A percentile compares a stretch with the other conserved stretches of the same genome.
phyloP scores from a whole-genome alignment of 805 yeast genomes.

The Lipomyces lipofer region DNA sequence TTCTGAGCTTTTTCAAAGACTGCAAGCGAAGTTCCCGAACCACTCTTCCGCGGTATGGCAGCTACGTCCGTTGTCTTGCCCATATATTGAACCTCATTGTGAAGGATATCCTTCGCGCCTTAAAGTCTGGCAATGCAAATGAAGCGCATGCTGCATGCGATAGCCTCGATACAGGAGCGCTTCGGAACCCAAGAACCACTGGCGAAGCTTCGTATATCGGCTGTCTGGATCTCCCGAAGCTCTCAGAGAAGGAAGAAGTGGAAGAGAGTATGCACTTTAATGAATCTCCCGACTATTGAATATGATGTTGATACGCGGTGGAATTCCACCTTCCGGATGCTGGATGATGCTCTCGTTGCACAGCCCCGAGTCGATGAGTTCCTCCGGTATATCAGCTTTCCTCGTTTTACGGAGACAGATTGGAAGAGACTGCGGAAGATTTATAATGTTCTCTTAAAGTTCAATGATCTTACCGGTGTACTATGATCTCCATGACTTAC shows the following conservation, averaged over 20 bases:
- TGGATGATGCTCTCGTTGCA: constrained; percentile 19
- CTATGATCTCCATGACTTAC: not conserved
- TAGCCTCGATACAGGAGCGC: not conserved
- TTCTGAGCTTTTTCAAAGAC: not conserved
- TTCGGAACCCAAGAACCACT: not conserved
- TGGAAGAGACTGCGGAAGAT: not conserved
- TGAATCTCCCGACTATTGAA: not conserved
- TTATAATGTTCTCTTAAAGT: not conserved
- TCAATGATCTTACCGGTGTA: not conserved
- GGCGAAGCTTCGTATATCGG: not conserved
- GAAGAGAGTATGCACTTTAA: not conserved
- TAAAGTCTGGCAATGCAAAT: not conserved
- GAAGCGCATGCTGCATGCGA: not conserved
- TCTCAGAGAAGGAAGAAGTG: not conserved
- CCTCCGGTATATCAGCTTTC: not conserved
- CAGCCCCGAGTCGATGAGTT: not conserved
- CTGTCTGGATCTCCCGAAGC: not conserved
- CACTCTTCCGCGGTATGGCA: not conserved
- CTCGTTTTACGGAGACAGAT: not conserved
- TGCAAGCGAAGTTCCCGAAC: not conserved
- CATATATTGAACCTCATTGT: not conserved
- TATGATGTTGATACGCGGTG: constrained; percentile 7
- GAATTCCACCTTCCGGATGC: constrained; percentile 6
- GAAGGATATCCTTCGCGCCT: not conserved
- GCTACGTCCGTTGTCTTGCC: not conserved